phyloP scores from a whole-genome alignment of 169 alveolate species.

The Plasmodium knowlesi region DNA sequence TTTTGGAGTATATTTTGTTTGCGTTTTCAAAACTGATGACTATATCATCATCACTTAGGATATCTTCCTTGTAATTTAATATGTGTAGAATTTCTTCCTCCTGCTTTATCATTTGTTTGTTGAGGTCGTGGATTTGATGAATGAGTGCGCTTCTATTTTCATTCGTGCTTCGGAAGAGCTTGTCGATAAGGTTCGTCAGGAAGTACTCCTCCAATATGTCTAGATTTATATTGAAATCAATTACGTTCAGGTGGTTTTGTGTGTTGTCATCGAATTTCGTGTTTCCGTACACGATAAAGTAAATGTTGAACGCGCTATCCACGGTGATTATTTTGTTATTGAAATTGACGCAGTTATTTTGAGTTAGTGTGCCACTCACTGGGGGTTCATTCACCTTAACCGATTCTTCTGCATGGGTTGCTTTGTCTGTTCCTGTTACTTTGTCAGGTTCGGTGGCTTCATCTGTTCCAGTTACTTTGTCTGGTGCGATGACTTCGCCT shows the following conservation, averaged over 20 bases:
- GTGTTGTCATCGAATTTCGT: conserved; percentile 40
- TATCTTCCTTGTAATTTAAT: conserved; percentile 61
- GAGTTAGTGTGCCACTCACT: not conserved
- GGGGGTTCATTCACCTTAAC: not conserved
- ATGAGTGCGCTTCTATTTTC: conserved; percentile 29
- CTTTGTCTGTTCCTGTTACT: not conserved
- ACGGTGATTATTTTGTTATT: conserved; percentile 59
- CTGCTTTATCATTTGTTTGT: conserved; percentile 21
- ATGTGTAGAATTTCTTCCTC: conserved; percentile 66
- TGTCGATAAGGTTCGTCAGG: conserved; percentile 39
- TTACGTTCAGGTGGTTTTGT: conserved; percentile 38
- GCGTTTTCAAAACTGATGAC: conserved; percentile 54
- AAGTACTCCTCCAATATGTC: conserved; percentile 66
- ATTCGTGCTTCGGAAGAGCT: conserved; percentile 14
- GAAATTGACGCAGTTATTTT: conserved; percentile 50
- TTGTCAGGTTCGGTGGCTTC: not conserved
- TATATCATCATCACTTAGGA: conserved; percentile 55
- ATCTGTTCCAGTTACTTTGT: not conserved
- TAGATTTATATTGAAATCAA: conserved; percentile 51
- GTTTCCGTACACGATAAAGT: conserved; percentile 60
- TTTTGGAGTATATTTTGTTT: conserved; percentile 36
- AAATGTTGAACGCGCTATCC: conserved; percentile 20
- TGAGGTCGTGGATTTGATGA: conserved; percentile 60
- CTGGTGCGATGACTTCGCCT: not conserved
- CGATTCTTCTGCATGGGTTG: not conserved